Evolutionary conservation across 202 grass and related monocot species (phyloP).

Genomic region (Setaria italica): DNA sequence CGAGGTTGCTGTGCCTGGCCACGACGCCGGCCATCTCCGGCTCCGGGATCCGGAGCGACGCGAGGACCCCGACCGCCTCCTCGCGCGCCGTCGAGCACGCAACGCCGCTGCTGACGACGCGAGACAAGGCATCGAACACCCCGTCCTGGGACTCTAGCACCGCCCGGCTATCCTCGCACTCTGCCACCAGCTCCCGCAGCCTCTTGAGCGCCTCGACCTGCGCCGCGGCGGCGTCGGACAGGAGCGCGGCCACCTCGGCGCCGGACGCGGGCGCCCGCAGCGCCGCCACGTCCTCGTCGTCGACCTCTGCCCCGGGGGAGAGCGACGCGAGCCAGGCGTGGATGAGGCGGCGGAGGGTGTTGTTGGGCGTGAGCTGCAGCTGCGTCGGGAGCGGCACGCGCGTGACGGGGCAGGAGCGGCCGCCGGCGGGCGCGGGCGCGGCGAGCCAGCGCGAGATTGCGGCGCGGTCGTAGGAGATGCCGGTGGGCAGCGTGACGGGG

Average conservation of each 20-base stretch:
- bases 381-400: conserved; percentile 50
- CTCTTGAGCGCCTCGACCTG: conserved; percentile 55
- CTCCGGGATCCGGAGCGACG: conserved; percentile 67
- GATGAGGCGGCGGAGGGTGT: conserved; percentile 94
- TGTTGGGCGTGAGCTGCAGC: conserved; percentile 79
- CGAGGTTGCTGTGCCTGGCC: conserved; percentile 49
- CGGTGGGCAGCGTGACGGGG: conserved; percentile 79
- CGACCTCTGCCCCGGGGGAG: conserved; percentile 22
- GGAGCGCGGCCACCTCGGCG: conserved; percentile 51
- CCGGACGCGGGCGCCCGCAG: conserved; percentile 39
- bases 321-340: conserved; percentile 70
- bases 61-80: conserved; percentile 74
- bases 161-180: conserved; percentile 63
- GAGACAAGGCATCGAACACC: conserved; percentile 60
- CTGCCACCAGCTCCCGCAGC: conserved; percentile 57
- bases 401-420: conserved; percentile 72
- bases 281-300: conserved; percentile 49
- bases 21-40: conserved; percentile 49
- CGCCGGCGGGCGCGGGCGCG: not conserved
- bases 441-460: conserved; percentile 81
- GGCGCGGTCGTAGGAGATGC: conserved; percentile 85
- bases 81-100: conserved; percentile 49
- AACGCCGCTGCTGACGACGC: conserved; percentile 33
- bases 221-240: conserved; percentile 50
- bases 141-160: conserved; percentile 62